phyloP scores from a whole-genome alignment of 208 protist genomes.

The Wallacemonas sp. region DNA sequence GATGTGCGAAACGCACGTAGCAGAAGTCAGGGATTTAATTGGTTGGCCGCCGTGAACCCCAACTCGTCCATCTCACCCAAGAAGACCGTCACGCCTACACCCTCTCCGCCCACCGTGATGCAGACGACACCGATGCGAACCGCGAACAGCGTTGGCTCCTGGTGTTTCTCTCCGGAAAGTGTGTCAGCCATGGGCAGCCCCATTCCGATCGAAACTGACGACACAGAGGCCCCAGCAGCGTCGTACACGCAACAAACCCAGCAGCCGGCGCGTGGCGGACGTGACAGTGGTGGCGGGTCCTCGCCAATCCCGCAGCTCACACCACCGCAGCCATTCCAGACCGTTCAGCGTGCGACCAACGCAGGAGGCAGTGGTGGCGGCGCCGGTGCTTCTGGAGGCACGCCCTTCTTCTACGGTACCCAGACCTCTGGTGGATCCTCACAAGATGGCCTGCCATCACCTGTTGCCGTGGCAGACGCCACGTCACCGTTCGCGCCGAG shows the following conservation, averaged over 20 bases:
- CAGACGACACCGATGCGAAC: slow-evolving; percentile 13
- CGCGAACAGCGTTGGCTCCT: slow-evolving; percentile 1
- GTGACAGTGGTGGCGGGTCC: neutral
- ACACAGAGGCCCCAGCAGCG: slow-evolving; percentile 20
- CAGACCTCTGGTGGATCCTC: neutral
- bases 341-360: neutral
- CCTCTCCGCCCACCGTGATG: slow-evolving; percentile 5
- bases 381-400: neutral
- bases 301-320: slow-evolving; percentile 10
- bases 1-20: neutral
- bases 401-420: neutral
- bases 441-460: slow-evolving; percentile 5
- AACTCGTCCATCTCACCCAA: neutral
- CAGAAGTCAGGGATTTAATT: slow-evolving; percentile 3
- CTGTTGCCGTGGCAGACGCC: slow-evolving; percentile 7
- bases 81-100: slow-evolving; percentile 10
- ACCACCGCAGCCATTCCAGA: neutral
- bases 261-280: no score
- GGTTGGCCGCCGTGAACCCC: slow-evolving; percentile 6
- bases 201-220: slow-evolving; percentile 30
- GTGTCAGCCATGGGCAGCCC: slow-evolving; percentile 36
- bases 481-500: slow-evolving; percentile 11
- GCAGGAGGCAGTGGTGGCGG: neutral
- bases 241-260: neutral
- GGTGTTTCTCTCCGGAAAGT: slow-evolving; percentile 4